Percentiles rank a stretch among this genome's conserved stretches.
phyloP scores from a whole-genome alignment of 768 basidiomycete genomes.

The Boletus rufocinnamomeus region DNA sequence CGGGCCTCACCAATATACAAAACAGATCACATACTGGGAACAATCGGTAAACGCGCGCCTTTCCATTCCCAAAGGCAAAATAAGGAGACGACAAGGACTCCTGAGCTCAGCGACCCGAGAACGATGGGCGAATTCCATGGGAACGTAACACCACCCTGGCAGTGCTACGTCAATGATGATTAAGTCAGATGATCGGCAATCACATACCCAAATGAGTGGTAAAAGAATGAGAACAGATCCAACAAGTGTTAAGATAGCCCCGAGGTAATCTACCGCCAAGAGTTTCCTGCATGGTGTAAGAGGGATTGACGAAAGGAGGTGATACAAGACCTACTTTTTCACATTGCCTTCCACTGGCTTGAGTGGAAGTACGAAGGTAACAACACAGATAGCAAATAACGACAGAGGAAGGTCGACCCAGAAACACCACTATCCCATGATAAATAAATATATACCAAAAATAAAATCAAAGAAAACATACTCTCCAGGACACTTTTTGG shows the following conservation, averaged over 20 bases:
- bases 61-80: constrained; percentile 79
- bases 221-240: constrained; percentile 66
- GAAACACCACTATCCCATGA: constrained; percentile 61
- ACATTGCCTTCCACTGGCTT: constrained; percentile 65
- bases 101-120: constrained; percentile 57
- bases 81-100: constrained; percentile 50
- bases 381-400: constrained; percentile 51
- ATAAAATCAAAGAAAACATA: constrained; percentile 32
- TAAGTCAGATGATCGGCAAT: not conserved
- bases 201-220: constrained; percentile 68
- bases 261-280: constrained; percentile 63
- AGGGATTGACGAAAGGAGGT: not conserved
- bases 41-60: constrained; percentile 66
- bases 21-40: constrained; percentile 53
- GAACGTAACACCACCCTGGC: constrained; percentile 69
- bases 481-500: constrained; percentile 63
- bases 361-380: constrained; percentile 66
- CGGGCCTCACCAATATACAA: not conserved
- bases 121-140: constrained; percentile 72
- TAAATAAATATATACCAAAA: not conserved
- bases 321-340: constrained; percentile 38
- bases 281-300: constrained; percentile 50
- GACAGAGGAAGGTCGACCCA: constrained; percentile 71
- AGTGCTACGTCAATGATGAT: constrained; percentile 2
- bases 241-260: constrained; percentile 55